Percentiles rank a stretch among this genome's conserved stretches.
These are phyloP conservation scores for Malassezia sympodialis DNA, from an alignment of 1,284 basidiomycete species.

Conservation along the genomic window DNA sequence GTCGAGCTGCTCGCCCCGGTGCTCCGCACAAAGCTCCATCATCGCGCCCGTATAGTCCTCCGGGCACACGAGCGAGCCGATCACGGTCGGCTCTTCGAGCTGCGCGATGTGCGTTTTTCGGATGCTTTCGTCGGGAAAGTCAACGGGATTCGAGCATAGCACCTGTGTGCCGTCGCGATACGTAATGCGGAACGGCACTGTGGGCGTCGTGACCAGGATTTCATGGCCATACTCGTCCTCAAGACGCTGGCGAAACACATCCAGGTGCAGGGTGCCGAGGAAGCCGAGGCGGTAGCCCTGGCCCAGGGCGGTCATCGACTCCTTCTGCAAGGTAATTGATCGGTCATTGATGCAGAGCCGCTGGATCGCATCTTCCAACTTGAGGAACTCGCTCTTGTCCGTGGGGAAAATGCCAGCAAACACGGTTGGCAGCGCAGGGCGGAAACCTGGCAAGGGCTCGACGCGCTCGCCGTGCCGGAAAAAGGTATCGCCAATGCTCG, in stretches of 20 bases:
- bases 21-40: slow-evolving; percentile 46
- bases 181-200: slow-evolving; percentile 40
- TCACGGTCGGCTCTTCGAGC: slow-evolving; percentile 41
- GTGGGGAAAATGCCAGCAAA: slow-evolving; percentile 92
- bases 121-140: slow-evolving; percentile 41
- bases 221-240: slow-evolving; percentile 73
- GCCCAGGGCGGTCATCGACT: slow-evolving; percentile 84
- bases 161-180: slow-evolving; percentile 23
- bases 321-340: slow-evolving; percentile 79
- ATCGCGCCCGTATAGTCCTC: slow-evolving; percentile 45
- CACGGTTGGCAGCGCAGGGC: slow-evolving; percentile 89
- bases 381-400: slow-evolving; percentile 78
- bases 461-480: slow-evolving; percentile 66
- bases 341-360: slow-evolving; percentile 74
- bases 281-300: slow-evolving; percentile 93
- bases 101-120: slow-evolving; percentile 23
- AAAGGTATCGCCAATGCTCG: slow-evolving; percentile 87
- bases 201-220: slow-evolving; percentile 43
- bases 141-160: slow-evolving; percentile 36
- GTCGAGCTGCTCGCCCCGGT: slow-evolving; percentile 42
- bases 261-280: slow-evolving; percentile 91
- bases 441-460: slow-evolving; percentile 80
- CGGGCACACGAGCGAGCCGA: slow-evolving; percentile 36
- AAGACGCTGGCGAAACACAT: slow-evolving; percentile 85
- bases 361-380: slow-evolving; percentile 90